Percentiles rank a stretch among this genome's conserved stretches.
phyloP scores from a whole-genome alignment of 2,329 filamentous ascomycete species.

The Lasiodiplodia gonubiensis region DNA sequence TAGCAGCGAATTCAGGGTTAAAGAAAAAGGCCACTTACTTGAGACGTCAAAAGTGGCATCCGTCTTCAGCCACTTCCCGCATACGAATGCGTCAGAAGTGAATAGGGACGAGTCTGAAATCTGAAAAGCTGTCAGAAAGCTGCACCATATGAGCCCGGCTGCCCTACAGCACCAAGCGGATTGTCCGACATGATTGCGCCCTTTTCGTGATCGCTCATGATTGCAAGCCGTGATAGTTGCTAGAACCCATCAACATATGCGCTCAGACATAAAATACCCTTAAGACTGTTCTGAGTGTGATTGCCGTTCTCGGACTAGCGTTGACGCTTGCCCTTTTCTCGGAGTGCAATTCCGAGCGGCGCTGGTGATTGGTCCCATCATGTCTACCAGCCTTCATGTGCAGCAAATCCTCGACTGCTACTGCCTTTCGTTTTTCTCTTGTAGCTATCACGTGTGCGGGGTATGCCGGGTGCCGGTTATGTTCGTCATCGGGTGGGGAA shows the following conservation, averaged over 20 bases:
- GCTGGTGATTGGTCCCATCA: not conserved
- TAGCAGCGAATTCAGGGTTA: too few relatives aligned
- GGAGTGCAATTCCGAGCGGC: not conserved
- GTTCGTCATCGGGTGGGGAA: not conserved
- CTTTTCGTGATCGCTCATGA: too few relatives aligned
- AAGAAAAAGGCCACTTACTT: not conserved
- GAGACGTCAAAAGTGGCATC: not conserved
- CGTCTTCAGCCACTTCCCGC: constrained; percentile 26
- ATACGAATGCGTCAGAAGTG: constrained; percentile 28
- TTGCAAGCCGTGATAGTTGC: too few relatives aligned
- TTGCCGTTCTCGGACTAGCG: not conserved
- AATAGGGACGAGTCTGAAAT: constrained; percentile 27
- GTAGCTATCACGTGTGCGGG: not conserved
- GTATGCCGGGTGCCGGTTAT: not conserved
- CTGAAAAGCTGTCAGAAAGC: not conserved
- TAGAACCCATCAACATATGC: too few relatives aligned
- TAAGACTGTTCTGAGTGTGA: not conserved
- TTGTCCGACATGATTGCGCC: not conserved
- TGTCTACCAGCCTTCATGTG: not conserved
- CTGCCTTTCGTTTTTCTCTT: not conserved
- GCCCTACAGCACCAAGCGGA: not conserved
- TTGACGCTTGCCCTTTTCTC: not conserved
- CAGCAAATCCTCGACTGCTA: not conserved
- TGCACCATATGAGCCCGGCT: too few relatives aligned
- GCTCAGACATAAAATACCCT: not conserved